Evolutionary conservation across 768 basidiomycete species (phyloP), one percentile per base, ranked within the genome.

Genomic region (Rhizopogon vinicolor): DNA sequence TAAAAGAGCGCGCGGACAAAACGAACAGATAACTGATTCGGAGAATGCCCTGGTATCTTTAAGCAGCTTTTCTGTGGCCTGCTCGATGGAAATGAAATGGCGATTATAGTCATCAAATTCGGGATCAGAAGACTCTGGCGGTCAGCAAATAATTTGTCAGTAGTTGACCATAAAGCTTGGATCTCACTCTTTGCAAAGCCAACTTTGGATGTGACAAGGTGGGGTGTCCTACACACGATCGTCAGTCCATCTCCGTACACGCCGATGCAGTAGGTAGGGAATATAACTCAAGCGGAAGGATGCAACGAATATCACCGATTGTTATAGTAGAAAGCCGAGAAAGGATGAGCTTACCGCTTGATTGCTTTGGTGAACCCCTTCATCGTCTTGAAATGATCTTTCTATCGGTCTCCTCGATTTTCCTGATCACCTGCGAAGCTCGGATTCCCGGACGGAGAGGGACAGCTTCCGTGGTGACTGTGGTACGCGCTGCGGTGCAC

Each of bases 11-110:
- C 29, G 37, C 25, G 14, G 48, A 52, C 41, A 37, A 40, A 14
- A 49, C 57, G 58, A 68, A 89, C 92, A 68, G 55, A 79, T 82
- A 53, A 97, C 89, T 28, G 89, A 82, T 41, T 98, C 93, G 14
- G 83, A 83, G 74, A 93, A 98, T 5, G 84, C 78, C 64, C 88
- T 91, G 33, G 89, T 86, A 65, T 99, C 95, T 75, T 98, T 98
- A 63, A 94, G 72, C 55, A 98, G 75, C 74, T 93, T 94, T 68
- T 95, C 94, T 0, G 89, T 82, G 25, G 89, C 86, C 50, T 80
- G 72, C 72, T 98, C 93, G 60, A 98, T 75, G 3, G 79, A 65
- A 10, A 79, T 70, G 69, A 97, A 96, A 67, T 91, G 84, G 43
- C 86, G 80, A 59, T 85, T 80, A 62, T 85, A 89, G 57, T 94